Evolutionary conservation across 768 basidiomycete genomes (phyloP).

Genomic region (Coprinopsis sp.): DNA sequence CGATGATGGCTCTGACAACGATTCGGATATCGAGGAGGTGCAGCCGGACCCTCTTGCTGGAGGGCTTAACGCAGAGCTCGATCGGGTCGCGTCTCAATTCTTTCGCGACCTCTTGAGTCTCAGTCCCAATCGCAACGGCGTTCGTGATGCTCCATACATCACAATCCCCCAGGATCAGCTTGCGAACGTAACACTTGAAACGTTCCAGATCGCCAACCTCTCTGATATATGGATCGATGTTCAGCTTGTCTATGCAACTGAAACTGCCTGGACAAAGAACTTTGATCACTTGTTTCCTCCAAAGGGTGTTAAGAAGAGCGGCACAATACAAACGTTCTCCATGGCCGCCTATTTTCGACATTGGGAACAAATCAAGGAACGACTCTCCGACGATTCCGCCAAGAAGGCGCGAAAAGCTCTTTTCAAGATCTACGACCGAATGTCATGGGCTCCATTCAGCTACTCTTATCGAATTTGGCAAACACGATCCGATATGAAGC

Average conservation of each 20-base stretch:
- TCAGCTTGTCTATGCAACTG: background rate
- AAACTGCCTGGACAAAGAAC: background rate
- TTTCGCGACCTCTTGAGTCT: background rate
- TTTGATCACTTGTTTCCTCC: slow-evolving; percentile 3
- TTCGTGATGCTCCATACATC: background rate
- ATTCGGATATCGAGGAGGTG: background rate
- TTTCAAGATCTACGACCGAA: background rate
- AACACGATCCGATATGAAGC: background rate
- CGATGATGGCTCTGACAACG: slow-evolving; percentile 1
- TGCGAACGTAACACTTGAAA: background rate
- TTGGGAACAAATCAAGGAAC: background rate
- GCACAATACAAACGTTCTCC: background rate
- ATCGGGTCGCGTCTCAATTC: background rate
- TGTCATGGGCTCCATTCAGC: background rate
- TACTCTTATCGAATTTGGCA: background rate
- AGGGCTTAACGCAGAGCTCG: background rate
- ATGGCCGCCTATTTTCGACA: background rate
- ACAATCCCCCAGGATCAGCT: background rate
- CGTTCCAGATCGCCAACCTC: background rate
- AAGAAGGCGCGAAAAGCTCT: background rate
- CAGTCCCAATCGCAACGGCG: background rate
- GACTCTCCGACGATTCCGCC: background rate
- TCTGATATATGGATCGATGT: background rate
- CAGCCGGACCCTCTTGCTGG: no score
- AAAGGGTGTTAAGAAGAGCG: background rate